These are phyloP conservation scores for Cladosporium sp. DNA, from an alignment of 2,329 filamentous ascomycete species.

Conservation along the genomic window DNA sequence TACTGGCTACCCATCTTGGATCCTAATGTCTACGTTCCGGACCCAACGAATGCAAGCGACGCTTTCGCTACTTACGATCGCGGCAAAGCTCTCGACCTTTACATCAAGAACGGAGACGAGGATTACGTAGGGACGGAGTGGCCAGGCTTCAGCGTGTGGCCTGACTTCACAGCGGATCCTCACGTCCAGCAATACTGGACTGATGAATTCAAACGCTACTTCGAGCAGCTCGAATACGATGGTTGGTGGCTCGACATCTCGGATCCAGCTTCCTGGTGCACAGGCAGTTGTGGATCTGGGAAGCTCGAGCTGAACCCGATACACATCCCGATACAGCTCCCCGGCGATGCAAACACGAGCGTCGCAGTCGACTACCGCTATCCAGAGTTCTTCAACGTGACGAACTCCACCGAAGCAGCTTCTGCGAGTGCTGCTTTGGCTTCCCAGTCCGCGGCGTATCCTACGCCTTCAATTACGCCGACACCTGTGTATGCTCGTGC, in stretches of 20 bases:
- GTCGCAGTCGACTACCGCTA: constrained; percentile 31
- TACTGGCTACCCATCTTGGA: constrained; percentile 63
- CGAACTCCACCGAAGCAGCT: constrained; percentile 32
- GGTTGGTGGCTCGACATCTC: constrained; percentile 32
- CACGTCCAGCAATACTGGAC: constrained; percentile 33
- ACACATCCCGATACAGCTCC: constrained; percentile 32
- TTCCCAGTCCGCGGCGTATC: constrained; percentile 25
- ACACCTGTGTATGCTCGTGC: constrained; percentile 25
- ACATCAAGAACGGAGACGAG: constrained; percentile 55
- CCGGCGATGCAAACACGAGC: constrained; percentile 28
- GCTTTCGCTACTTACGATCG: constrained; percentile 54
- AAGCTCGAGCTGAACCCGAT: constrained; percentile 27
- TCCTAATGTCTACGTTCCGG: constrained; percentile 68
- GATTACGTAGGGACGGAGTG: constrained; percentile 44
- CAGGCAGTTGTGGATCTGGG: constrained; percentile 27
- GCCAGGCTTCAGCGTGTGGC: constrained; percentile 23
- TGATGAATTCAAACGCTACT: constrained; percentile 28
- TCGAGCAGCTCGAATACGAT: constrained; percentile 27
- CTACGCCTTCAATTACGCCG: constrained; percentile 23
- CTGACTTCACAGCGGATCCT: constrained; percentile 23
- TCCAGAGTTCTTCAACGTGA: constrained; percentile 30
- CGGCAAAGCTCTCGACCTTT: constrained; percentile 53
- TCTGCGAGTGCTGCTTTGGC: constrained; percentile 25
- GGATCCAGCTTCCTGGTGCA: constrained; percentile 26
- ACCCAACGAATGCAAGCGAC: constrained; percentile 65